phyloP scores from a whole-genome alignment of 306 rosid genomes.

The Hippophae gyantsensis region DNA sequence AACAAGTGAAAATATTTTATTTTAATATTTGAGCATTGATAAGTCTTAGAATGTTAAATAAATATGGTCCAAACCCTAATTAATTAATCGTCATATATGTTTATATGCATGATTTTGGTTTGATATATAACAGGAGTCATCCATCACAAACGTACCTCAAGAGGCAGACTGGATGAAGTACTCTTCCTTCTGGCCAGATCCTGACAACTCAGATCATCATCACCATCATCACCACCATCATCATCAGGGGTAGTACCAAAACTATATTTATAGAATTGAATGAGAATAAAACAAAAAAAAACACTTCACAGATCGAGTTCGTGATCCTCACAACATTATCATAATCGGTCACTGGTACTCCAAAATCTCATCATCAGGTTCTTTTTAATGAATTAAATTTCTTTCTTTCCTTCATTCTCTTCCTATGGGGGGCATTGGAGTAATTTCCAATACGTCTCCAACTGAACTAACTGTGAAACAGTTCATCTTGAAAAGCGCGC shows the following conservation, averaged over 20 bases:
- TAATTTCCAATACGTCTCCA: slow-evolving; percentile 25
- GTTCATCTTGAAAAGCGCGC: slow-evolving; percentile 27
- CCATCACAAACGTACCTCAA: slow-evolving; percentile 50
- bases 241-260: slow-evolving; percentile 39
- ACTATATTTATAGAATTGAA: slow-evolving; percentile 3
- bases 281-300: slow-evolving; percentile 13
- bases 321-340: too few species aligned
- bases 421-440: slow-evolving; percentile 13
- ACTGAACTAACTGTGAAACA: slow-evolving; percentile 38
- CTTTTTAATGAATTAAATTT: slow-evolving; percentile 15
- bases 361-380: too few species aligned
- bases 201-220: slow-evolving; percentile 64
- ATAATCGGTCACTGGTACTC: too few species aligned
- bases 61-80: slow-evolving; percentile 4
- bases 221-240: slow-evolving; percentile 10
- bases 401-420: slow-evolving; percentile 14
- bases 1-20: too few species aligned
- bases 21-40: too few species aligned
- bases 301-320: slow-evolving; percentile 18
- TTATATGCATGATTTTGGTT: slow-evolving; percentile 6
- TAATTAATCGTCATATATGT: neutral
- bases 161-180: slow-evolving; percentile 96
- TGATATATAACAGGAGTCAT: slow-evolving; percentile 46
- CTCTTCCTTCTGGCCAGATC: slow-evolving; percentile 88
- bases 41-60: neutral